Base-by-base conservation (phyloP, 768 basidiomycete genomes). In the Suillus spraguei region DNA sequence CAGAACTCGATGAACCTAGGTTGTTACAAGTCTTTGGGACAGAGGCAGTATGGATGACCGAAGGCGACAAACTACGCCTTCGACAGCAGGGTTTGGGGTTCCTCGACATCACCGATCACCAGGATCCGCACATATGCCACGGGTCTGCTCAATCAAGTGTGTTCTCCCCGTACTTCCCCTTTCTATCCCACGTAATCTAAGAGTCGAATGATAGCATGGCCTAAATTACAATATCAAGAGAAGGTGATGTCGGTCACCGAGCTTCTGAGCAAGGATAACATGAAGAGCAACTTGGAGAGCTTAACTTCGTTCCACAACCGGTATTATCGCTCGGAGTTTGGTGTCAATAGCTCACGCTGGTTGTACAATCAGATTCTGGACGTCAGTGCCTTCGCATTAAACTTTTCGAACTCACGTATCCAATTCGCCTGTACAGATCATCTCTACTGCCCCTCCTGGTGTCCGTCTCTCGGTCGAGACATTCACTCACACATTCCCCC, bases 291-390 rank as follows among this genome's bases (percentile, higher is more conserved):
- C 63, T 73, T 81, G 59, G 67, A 66, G 9, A 69, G 68, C n/a
- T 68, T 81, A 35, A 78, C 80, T 2, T 68, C 76, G 16, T 81
- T 80, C 72, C 78, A 79, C 69, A 81, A 80, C 64, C 76, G 79
- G 17, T 80, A 81, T 69, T 81, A 82, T 68, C 75, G 68, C 35
- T 72, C 80, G 5, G 62, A 73, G 6, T 73, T 76, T 54, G 81
- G 82, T 52, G 73, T 74, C 20, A 64, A 69, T 42, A 80, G 81
- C 47, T 78, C 78, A 56, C 72, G 61, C 11, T 82, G 72, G 72
- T 81, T 83, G 53, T 65, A 76, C 44, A 69, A 72, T 66, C 64
- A 66, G 52, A 28, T 71, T 20, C 62, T 67, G 44, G 61, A 63
- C 24, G 64, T 62, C 35, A 4, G 59, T 55, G 11, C 14, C 4